phyloP scores from a whole-genome alignment of 2,329 filamentous ascomycete species.

The Cylindrodendrum hubeiense region DNA sequence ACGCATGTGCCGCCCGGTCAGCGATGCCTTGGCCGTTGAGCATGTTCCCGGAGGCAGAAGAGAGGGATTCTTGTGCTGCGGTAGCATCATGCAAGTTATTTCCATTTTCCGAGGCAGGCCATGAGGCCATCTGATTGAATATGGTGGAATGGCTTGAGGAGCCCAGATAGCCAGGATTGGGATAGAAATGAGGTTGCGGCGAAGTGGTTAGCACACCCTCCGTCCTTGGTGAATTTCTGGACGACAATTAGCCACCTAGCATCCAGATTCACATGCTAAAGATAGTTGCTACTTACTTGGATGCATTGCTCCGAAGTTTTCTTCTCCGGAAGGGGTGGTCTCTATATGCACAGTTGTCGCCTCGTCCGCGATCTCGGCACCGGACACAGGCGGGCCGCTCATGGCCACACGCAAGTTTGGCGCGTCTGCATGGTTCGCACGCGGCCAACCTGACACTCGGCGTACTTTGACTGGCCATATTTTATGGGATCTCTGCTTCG shows the following conservation, averaged over 20 bases:
- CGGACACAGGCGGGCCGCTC: slow-evolving; percentile 15
- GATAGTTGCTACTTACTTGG: not conserved
- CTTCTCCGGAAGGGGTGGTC: slow-evolving; percentile 15
- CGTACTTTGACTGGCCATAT: not conserved
- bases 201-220: not conserved
- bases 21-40: slow-evolving; percentile 8
- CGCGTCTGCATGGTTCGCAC: slow-evolving; percentile 17
- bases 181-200: slow-evolving; percentile 13
- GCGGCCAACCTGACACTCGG: slow-evolving; percentile 14
- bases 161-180: slow-evolving; percentile 20
- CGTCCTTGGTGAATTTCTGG: slow-evolving; percentile 4
- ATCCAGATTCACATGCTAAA: not conserved
- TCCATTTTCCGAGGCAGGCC: not conserved
- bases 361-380: slow-evolving; percentile 13
- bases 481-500: not conserved
- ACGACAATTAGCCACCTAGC: not conserved
- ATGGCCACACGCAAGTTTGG: slow-evolving; percentile 25
- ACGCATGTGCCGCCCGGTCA: slow-evolving; percentile 8
- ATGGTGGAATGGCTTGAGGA: slow-evolving; percentile 20
- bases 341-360: slow-evolving; percentile 10
- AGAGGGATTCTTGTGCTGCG: slow-evolving; percentile 1
- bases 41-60: slow-evolving; percentile 1
- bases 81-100: not conserved
- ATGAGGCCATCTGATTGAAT: slow-evolving; percentile 14
- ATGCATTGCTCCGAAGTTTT: not conserved